A percentile compares a stretch with the other conserved stretches of the same genome.
Conservation (phyloP, 2,329 filamentous ascomycete species). For the Phialemonium atrogriseum region DNA sequence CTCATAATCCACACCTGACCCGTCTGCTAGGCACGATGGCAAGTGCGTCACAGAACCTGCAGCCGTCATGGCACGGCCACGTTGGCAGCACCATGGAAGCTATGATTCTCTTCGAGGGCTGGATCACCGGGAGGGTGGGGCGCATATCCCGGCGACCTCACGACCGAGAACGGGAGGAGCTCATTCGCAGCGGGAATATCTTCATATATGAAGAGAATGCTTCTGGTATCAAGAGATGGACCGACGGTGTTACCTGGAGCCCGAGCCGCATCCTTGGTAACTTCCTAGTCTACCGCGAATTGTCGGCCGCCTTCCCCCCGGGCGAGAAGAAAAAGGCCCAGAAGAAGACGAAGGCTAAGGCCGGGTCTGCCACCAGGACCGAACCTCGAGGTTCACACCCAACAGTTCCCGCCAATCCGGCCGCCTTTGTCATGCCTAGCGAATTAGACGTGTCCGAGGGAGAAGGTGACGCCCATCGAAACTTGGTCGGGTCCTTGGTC, state of each 20-base stretch:
- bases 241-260: conserved; percentile 85
- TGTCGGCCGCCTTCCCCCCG: conserved; percentile 68
- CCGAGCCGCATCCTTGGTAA: conserved; percentile 80
- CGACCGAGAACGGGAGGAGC: conserved; percentile 67
- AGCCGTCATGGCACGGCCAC: conserved; percentile 60
- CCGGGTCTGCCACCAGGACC: conserved; percentile 7
- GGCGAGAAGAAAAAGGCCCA: conserved; percentile 80
- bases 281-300: conserved; percentile 77
- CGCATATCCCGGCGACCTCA: conserved; percentile 80
- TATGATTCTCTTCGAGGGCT: conserved; percentile 71
- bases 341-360: conserved; percentile 50
- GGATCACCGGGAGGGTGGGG: conserved; percentile 58
- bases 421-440: neutral
- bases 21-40: conserved; percentile 20
- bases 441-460: neutral
- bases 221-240: conserved; percentile 91
- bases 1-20: no score
- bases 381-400: neutral
- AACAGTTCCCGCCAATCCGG: conserved; percentile 1
- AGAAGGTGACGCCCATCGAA: conserved; percentile 25
- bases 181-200: conserved; percentile 77
- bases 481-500: conserved; percentile 71
- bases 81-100: conserved; percentile 67
- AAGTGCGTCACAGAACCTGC: conserved; percentile 28
- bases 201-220: conserved; percentile 90